Evolutionary conservation across 345 rosid species (phyloP), one percentile per base, ranked within the genome.

Genomic region (Euclidium syriacum): DNA sequence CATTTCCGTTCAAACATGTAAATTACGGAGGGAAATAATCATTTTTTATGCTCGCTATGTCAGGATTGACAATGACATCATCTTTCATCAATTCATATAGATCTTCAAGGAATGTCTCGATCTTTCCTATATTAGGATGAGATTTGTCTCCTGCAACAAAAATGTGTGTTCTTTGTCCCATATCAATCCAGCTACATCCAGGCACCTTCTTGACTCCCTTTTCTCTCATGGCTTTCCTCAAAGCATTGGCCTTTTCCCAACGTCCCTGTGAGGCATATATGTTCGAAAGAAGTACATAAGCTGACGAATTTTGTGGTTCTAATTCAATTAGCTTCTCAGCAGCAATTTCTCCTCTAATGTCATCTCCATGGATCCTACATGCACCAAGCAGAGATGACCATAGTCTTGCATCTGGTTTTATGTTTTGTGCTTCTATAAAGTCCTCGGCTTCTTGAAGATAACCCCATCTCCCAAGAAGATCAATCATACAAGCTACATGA

Each of bases 391-490:
- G 70, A 22, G 98, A 71, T 36, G 91, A 80, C 98, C 96, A 89
- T 34, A 89, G 73, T 84, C 75, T 92, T 33, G 85, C 78, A 80
- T 87, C 87, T 11, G 86, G 83, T 71, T 80, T 79, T 51, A 82
- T 77, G 43, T 74, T 74, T 25, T 83, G 77, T 25, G 66, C 69
- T 68, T 81, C 58, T 29, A 89, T 80, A 78, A 89, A 89, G 52
- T 81, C 81, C 58, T 71, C 84, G 15, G 94, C 96, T 81, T 92
- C 95, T 79, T 80, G 56, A 47, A 92, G 87, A 72, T 76, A 78
- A 6, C 96, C 96, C 86, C 95, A 89, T 54, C 94, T 81, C 15
- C 96, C 96, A 40, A 88, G 82, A 82, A 91, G 95, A 86, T 91
- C 98, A 66, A 89, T 86, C 83, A 89, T 78, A 74, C 96, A 89